Base-by-base conservation (phyloP, 1,284 basidiomycete species). In the Vanrija humicola region DNA sequence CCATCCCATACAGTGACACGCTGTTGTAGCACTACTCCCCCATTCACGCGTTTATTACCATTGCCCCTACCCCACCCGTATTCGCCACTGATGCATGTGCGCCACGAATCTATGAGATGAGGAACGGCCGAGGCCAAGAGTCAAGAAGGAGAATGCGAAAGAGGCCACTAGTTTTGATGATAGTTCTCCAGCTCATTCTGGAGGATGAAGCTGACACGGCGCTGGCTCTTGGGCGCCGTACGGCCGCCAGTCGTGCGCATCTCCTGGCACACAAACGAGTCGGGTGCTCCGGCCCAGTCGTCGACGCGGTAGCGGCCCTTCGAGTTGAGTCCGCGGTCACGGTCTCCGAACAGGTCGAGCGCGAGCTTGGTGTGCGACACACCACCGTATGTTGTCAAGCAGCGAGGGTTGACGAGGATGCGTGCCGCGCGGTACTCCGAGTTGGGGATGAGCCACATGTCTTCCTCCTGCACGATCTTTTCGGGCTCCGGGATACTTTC, bases 201-300 rank as follows among this genome's bases (percentile, higher is more conserved):
- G 61, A 94, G 84, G 39, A 89, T 86, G 78, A 95, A 96, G 18
- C 86, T 85, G 9, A 94, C 82, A 61, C 92, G 77, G 62, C 92
- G 79, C 72, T 95, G 92, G 21, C 87, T 90, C 78, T 96, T 96
- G 5, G 89, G 85, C 14, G 92, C 91, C 55, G 89, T 86, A 54
- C 92, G 80, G n/a, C 92, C 92, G 25, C 90, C 89, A 0, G 88
- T 90, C 78, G 86, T 86, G 68, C 89, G 88, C 80, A 96, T 93
- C 74, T 97, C 93, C 77, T 96, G 93, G 72, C 93, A 97, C 5
- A 96, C 91, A 77, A 95, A 97, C 61, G 86, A 89, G 73, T 94
- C 90, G 0, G 93, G 93, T 3, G 93, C 90, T 26, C 90, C 89
- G 56, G 89, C 86, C 91, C 92, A 96, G 71, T 94, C 90, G 51